These are phyloP conservation scores for Boletellus ananiceps DNA, from an alignment of 768 basidiomycete genomes.

Conservation along the genomic window DNA sequence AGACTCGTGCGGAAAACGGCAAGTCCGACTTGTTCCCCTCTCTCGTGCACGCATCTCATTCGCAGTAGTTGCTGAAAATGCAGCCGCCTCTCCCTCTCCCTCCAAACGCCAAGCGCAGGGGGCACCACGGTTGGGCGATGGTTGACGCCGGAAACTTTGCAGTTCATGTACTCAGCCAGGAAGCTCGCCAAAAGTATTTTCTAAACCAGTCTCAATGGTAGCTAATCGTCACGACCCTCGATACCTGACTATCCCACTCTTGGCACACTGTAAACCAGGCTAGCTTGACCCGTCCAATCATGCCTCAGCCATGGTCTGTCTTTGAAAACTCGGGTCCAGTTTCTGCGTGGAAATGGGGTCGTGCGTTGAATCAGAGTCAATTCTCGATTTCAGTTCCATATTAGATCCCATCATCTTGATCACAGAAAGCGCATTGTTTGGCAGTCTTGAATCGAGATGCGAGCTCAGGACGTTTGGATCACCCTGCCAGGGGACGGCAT, in stretches of 20 bases:
- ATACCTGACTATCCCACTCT: too few species aligned
- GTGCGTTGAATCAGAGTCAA: neutral
- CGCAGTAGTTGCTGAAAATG: conserved; percentile 49
- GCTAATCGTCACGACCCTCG: neutral
- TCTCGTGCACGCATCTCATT: conserved; percentile 8
- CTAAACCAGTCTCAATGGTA: conserved; percentile 29
- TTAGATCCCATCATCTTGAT: neutral
- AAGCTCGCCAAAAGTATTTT: conserved; percentile 69
- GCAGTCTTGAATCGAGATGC: too few species aligned
- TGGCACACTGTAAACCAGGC: too few species aligned
- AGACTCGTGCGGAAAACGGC: conserved; percentile 68
- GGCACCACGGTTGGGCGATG: conserved; percentile 77
- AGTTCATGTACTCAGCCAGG: conserved; percentile 67
- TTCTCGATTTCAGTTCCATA: too few species aligned
- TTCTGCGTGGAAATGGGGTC: too few species aligned
- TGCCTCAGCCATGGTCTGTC: too few species aligned
- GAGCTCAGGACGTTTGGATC: too few species aligned
- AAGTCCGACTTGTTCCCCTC: conserved; percentile 25
- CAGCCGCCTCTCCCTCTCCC: conserved; percentile 59
- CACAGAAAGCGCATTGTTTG: too few species aligned
- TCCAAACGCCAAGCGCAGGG: conserved; percentile 55
- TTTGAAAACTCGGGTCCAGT: too few species aligned
- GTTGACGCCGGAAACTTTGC: conserved; percentile 78
- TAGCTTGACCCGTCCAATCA: too few species aligned
- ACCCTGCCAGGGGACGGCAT: too few species aligned